Evolutionary conservation across 192 early-diverging fungal genomes (phyloP).

Genomic region (Coemansia sp.): DNA sequence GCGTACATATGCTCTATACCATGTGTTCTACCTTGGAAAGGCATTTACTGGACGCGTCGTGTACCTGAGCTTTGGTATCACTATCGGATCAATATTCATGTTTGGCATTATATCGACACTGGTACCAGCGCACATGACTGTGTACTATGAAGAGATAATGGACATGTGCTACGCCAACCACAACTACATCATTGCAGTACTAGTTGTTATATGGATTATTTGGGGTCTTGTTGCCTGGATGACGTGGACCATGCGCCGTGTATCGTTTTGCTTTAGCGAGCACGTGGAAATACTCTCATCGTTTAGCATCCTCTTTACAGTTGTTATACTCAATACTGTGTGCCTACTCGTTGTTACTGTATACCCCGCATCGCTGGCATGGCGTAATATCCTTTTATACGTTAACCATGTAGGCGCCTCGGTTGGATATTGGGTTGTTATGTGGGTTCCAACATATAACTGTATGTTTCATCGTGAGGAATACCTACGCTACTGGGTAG

Average conservation of each 20-base stretch:
- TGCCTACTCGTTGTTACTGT: conserved; percentile 18
- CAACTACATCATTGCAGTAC: conserved; percentile 15
- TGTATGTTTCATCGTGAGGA: conserved; percentile 38
- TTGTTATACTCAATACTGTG: conserved; percentile 30
- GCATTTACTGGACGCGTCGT: conserved; percentile 23
- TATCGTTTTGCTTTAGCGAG: conserved; percentile 47
- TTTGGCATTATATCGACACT: conserved; percentile 36
- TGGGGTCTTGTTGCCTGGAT: conserved; percentile 23
- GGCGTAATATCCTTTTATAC: conserved; percentile 37
- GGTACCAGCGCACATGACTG: conserved; percentile 20
- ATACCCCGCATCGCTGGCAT: conserved; percentile 32
- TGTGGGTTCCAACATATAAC: conserved; percentile 41
- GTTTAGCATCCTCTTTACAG: conserved; percentile 18
- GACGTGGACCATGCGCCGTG: conserved; percentile 35
- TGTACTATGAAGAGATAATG: conserved; percentile 25
- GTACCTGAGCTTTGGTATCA: conserved; percentile 3
- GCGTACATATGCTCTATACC: conserved; percentile 38
- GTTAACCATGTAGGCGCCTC: conserved; percentile 34
- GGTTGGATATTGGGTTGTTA: conserved; percentile 36
- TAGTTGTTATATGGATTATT: conserved; percentile 26
- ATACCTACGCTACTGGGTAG: conserved; percentile 42
- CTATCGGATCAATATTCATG: conserved; percentile 13
- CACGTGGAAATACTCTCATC: conserved; percentile 13
- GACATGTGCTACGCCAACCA: conserved; percentile 30
- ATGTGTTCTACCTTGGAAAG: conserved; percentile 32